phyloP scores from a whole-genome alignment of 495 filamentous ascomycete species.

The Penicillium ucsense region DNA sequence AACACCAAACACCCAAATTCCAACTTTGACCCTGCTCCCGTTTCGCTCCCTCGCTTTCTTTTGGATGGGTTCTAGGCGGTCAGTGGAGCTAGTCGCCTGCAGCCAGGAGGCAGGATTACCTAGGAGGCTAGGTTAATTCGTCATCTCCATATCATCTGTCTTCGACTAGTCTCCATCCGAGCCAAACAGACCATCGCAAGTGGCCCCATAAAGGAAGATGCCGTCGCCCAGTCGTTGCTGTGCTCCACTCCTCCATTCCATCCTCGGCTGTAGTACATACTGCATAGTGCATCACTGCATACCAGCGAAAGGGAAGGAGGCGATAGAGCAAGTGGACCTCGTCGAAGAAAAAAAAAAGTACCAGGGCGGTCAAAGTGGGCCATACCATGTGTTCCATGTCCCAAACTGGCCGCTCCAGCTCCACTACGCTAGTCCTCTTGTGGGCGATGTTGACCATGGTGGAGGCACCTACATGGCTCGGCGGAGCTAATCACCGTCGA shows the following conservation, averaged over 20 bases:
- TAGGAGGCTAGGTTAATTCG: background rate
- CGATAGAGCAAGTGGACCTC: background rate
- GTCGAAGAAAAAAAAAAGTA: conserved; percentile 1
- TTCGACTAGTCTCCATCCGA: background rate
- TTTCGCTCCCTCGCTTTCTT: too few relatives aligned
- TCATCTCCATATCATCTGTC: background rate
- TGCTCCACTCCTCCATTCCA: conserved; percentile 10
- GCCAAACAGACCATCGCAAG: background rate
- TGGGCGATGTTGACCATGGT: background rate
- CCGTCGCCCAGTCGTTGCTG: background rate
- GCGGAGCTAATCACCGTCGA: conserved; percentile 4
- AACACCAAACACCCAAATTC: too few relatives aligned
- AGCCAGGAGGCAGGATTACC: too few relatives aligned
- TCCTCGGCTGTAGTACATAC: conserved; percentile 14
- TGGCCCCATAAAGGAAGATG: background rate
- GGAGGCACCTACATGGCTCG: too few relatives aligned
- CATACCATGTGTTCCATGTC: conserved; percentile 19
- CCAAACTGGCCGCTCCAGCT: conserved; percentile 6
- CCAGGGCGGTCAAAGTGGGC: conserved; percentile 1
- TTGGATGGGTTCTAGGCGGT: conserved; percentile 9
- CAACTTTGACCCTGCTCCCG: too few relatives aligned
- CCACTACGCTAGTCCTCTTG: conserved; percentile 2
- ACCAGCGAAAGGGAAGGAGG: conserved; percentile 6
- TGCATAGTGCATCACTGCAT: background rate
- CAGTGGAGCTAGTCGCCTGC: conserved; percentile 5